phyloP scores from a whole-genome alignment of 495 filamentous ascomycete genomes.

The Acidomyces sp. region DNA sequence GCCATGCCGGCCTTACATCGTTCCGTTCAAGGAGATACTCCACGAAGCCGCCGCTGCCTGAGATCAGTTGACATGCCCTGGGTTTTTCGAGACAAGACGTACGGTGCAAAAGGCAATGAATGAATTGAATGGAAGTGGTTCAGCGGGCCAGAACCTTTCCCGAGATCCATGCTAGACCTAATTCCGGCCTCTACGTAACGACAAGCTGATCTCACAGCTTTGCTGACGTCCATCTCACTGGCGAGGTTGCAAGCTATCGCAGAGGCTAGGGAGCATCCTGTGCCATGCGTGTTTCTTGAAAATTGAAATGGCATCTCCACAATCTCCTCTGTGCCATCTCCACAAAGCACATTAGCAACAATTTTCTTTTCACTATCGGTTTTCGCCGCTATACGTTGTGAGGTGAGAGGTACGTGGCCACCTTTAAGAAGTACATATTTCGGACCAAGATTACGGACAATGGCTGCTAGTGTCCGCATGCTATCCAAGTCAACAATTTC shows the following conservation, averaged over 20 bases:
- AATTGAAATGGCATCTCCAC: conserved; percentile 56
- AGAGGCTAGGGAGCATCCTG: conserved; percentile 87
- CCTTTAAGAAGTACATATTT: conserved; percentile 80
- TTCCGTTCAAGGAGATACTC: conserved; percentile 67
- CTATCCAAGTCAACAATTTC: conserved; percentile 45
- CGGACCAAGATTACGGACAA: conserved; percentile 54
- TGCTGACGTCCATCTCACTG: conserved; percentile 39
- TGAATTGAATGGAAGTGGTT: conserved; percentile 88
- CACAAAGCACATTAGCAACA: conserved; percentile 63
- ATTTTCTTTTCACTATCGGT: conserved; percentile 44
- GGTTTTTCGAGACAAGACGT: conserved; percentile 25
- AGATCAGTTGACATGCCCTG: background rate
- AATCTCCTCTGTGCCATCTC: conserved; percentile 39
- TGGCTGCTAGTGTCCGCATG: conserved; percentile 52
- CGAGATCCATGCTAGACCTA: conserved; percentile 56
- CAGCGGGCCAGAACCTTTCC: conserved; percentile 74
- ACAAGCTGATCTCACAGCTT: conserved; percentile 58
- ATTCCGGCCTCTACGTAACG: conserved; percentile 78
- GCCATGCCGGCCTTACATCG: conserved; percentile 60
- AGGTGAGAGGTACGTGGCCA: conserved; percentile 71
- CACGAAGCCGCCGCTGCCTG: conserved; percentile 59
- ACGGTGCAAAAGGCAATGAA: conserved; percentile 71
- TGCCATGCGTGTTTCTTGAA: conserved; percentile 82
- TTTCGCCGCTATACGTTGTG: conserved; percentile 41
- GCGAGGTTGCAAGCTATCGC: conserved; percentile 83